phyloP scores from a whole-genome alignment of 192 early-diverging fungal genomes.

The Piromyces sp. region DNA sequence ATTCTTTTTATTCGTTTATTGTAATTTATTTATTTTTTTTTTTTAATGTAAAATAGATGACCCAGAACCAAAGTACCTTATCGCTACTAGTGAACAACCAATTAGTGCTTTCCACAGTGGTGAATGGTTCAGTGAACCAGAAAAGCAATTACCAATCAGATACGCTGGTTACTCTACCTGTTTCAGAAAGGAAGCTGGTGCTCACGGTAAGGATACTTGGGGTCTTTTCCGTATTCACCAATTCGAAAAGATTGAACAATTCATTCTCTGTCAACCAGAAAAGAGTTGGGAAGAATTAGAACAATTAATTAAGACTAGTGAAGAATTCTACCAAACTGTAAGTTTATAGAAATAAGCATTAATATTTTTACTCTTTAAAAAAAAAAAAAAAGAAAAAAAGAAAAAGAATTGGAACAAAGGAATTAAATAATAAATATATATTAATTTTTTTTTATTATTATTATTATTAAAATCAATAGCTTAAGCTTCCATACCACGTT shows the following conservation, averaged over 20 bases:
- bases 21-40: too few relatives aligned
- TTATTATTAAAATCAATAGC: slow-evolving; percentile 28
- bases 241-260: slow-evolving; percentile 99
- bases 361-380: too few relatives aligned
- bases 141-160: slow-evolving; percentile 69
- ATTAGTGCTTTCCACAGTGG: slow-evolving; percentile 89
- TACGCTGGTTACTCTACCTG: slow-evolving; percentile 96
- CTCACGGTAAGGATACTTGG: slow-evolving; percentile 92
- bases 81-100: slow-evolving; percentile 97
- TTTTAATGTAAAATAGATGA: slow-evolving; percentile 11
- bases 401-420: too few relatives aligned
- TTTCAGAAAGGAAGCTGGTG: slow-evolving; percentile 98
- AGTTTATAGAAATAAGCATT: too few relatives aligned
- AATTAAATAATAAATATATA: too few relatives aligned
- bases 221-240: slow-evolving; percentile 99
- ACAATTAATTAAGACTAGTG: slow-evolving; percentile 76
- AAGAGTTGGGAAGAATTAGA: slow-evolving; percentile 99
- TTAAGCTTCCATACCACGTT: slow-evolving; percentile 86
- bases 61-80: slow-evolving; percentile 80
- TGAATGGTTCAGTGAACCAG: slow-evolving; percentile 87
- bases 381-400: too few relatives aligned
- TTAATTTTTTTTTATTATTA: too few relatives aligned
- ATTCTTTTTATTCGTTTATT: too few relatives aligned
- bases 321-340: slow-evolving; percentile 80
- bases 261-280: slow-evolving; percentile 85